These are phyloP conservation scores for Corchorus olitorius DNA, from an alignment of 345 rosid genomes.

Conservation along the genomic window DNA sequence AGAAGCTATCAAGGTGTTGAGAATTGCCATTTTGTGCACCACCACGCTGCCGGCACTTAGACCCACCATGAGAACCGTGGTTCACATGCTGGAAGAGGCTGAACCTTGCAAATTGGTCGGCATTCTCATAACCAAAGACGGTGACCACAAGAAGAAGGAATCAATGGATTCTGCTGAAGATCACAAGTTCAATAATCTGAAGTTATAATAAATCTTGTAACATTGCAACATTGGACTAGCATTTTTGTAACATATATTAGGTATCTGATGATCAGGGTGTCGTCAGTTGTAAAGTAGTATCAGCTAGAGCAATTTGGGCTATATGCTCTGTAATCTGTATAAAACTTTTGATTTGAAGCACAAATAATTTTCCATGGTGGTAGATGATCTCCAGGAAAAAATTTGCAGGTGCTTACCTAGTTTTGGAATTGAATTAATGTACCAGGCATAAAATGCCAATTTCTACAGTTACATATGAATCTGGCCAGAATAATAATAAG, in stretches of 20 bases:
- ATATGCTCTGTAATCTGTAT: background rate
- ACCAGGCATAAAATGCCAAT: background rate
- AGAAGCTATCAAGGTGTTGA: slow-evolving; percentile 64
- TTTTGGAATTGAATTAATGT: background rate
- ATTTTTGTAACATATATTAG: slow-evolving; percentile 10
- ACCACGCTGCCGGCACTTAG: slow-evolving; percentile 52
- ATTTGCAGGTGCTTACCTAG: background rate
- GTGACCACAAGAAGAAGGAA: slow-evolving; percentile 32
- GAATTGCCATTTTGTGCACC: slow-evolving; percentile 76
- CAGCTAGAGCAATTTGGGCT: background rate
- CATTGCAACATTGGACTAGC: background rate
- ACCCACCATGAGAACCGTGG: slow-evolving; percentile 86
- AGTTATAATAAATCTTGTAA: background rate
- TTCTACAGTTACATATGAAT: background rate
- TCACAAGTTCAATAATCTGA: slow-evolving; percentile 6
- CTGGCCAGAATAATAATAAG: background rate
- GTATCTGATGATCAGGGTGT: background rate
- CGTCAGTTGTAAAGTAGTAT: slow-evolving; percentile 20
- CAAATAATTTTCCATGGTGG: background rate
- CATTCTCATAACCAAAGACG: slow-evolving; percentile 49
- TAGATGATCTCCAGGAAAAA: background rate
- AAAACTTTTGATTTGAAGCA: background rate
- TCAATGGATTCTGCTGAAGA: background rate
- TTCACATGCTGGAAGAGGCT: slow-evolving; percentile 82
- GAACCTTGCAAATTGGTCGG: slow-evolving; percentile 64